Conservation (phyloP, 2,329 filamentous ascomycete species). For the Teratosphaeria zuluensis region DNA sequence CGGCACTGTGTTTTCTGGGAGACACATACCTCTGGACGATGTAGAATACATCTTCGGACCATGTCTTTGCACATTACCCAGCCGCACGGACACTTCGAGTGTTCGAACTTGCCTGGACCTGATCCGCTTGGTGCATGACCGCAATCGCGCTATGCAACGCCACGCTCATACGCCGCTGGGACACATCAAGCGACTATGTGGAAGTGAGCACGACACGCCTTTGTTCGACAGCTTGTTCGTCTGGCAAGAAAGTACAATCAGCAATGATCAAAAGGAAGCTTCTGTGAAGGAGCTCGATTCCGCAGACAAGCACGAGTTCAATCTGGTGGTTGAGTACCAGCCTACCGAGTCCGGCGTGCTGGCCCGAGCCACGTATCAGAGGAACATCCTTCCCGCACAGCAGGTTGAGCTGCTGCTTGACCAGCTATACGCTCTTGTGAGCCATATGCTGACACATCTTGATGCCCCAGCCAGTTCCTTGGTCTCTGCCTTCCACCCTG, state of each 20-base stretch:
- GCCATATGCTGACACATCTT: conserved; percentile 32
- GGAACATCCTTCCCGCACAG: conserved; percentile 41
- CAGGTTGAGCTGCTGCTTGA: conserved; percentile 49
- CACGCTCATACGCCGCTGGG: conserved; percentile 55
- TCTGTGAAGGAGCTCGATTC: conserved; percentile 48
- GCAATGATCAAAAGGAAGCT: conserved; percentile 10
- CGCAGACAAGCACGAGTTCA: conserved; percentile 65
- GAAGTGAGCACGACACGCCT: conserved; percentile 41
- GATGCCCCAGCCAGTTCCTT: conserved; percentile 27
- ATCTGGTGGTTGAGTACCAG: conserved; percentile 66
- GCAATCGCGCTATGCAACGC: conserved; percentile 56
- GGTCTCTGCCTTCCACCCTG: conserved; percentile 12
- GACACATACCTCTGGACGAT: conserved; percentile 59
- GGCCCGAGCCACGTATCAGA: conserved; percentile 47
- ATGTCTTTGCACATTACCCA: conserved; percentile 65
- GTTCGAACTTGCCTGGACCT: conserved; percentile 50
- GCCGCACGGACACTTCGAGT: conserved; percentile 52
- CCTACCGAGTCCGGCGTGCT: conserved; percentile 42
- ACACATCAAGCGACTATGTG: conserved; percentile 57
- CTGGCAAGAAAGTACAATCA: conserved; percentile 64
- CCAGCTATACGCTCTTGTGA: conserved; percentile 51
- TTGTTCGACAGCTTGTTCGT: conserved; percentile 74
- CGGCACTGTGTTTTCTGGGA: conserved; percentile 72
- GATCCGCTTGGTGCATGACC: conserved; percentile 51
- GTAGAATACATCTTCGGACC: conserved; percentile 72